Percentiles rank a stretch among this genome's conserved stretches.
Conservation (phyloP, 2,329 filamentous ascomycete genomes). For the Aspergillus pseudoterreus region DNA sequence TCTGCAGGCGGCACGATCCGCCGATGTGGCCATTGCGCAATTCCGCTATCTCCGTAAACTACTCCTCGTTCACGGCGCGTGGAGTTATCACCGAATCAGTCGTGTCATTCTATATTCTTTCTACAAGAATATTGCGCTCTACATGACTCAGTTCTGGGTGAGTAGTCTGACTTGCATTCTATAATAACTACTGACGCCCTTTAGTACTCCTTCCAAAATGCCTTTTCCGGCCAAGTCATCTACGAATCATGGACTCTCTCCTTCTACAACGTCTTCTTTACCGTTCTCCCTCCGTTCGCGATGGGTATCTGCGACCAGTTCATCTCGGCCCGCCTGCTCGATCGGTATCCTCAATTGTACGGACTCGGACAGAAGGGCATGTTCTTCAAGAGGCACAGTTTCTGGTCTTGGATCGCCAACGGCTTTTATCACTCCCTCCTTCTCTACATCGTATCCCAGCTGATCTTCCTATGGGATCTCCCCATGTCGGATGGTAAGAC, state of each 20-base stretch:
- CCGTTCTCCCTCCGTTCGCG: constrained; percentile 84
- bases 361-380: constrained; percentile 85
- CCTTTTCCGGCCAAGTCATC: constrained; percentile 95
- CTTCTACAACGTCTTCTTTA: constrained; percentile 99
- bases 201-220: constrained; percentile 95
- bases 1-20: constrained; percentile 90
- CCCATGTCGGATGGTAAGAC: constrained; percentile 73
- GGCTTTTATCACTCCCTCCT: constrained; percentile 94
- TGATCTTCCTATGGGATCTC: constrained; percentile 79
- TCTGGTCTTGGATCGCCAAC: constrained; percentile 87
- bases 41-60: constrained; percentile 94
- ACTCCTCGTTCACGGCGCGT: constrained; percentile 88
- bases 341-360: constrained; percentile 95
- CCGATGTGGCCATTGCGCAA: constrained; percentile 92
- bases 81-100: constrained; percentile 96
- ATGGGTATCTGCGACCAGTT: constrained; percentile 98
- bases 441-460: constrained; percentile 79
- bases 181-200: constrained; percentile 23
- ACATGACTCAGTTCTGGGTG: constrained; percentile 99
- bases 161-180: constrained; percentile 27
- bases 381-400: constrained; percentile 91
- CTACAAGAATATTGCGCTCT: constrained; percentile 98
- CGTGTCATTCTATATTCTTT: constrained; percentile 98
- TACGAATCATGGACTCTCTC: constrained; percentile 99
- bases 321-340: constrained; percentile 86